Evolutionary conservation across 2,329 filamentous ascomycete genomes (phyloP), one percentile per base, ranked within the genome.

Genomic region (Trichoderma harzianum): DNA sequence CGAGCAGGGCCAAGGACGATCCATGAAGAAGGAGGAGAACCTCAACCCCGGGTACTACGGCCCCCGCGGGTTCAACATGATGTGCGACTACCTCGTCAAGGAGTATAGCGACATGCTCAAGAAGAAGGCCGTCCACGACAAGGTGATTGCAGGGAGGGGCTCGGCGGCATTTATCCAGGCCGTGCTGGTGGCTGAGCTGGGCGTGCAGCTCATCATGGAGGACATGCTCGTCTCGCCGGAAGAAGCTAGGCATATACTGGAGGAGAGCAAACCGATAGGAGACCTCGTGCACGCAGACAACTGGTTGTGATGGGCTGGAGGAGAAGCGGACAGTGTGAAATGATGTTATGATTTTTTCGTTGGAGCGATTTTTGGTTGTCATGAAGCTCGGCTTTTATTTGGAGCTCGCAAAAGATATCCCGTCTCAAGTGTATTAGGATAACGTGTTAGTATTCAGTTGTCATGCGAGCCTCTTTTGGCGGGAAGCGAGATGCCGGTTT

Each of bases 21-120:
- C 87, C 30, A 82, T 92, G 70, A 83, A 88, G 66, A 86, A 88
- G 72, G 89, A 85, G 65, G 82, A 88, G 32, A 86, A 84, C 70
- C 84, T 91, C 34, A 90, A 88, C 3, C 92, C 92, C 11, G 94
- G 94, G 0, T 97, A 97, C 81, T 97, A 97, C 80, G 94, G 94
- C 2, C 87, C 91, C 3, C 88, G 90, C 24, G 94, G 94, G 1
- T 85, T 92, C 66, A 88, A 88, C 63, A 82, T 87, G 66, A 93
- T 97, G 87, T 92, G 89, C 58, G 90, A 93, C 76, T 87, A 87
- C 69, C 87, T 94, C 47, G 89, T 92, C 72, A 77, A 82, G 4
- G 84, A 85, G 61, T 90, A 93, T 78, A 88, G 87, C 16, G 79
- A 84, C 10, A 80, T 88, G 73, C 81, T 95, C 34, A 89, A 91